These are phyloP conservation scores for Wickerhamomyces silvicola DNA, from an alignment of 805 yeast genomes.

Conservation along the genomic window DNA sequence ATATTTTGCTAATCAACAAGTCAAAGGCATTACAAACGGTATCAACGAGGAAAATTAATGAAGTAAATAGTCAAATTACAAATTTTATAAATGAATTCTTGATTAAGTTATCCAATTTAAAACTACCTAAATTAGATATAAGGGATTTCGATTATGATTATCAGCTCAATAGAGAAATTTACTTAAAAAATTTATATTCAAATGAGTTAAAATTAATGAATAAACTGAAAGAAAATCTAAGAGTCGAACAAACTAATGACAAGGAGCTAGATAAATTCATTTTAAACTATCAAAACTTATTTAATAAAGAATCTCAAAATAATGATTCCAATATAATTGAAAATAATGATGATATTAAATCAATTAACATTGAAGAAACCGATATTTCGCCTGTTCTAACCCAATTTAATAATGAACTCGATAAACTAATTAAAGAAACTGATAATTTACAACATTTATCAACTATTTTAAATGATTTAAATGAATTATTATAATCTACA, in stretches of 20 bases:
- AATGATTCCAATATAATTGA: no score
- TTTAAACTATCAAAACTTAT: conserved; percentile 8
- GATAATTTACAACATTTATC: no score
- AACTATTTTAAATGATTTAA: no score
- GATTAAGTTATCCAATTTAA: conserved; percentile 5
- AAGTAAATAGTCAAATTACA: conserved; percentile 4
- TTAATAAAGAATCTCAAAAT: conserved; percentile 9
- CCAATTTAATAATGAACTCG: no score
- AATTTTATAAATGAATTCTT: conserved; percentile 9
- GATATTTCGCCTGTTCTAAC: no score
- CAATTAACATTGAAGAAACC: no score
- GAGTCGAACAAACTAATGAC: conserved; percentile 7
- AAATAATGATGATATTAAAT: no score
- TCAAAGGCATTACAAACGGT: conserved; percentile 9
- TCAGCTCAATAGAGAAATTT: conserved; percentile 13
- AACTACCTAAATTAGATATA: conserved; percentile 11
- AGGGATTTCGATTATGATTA: conserved; percentile 17
- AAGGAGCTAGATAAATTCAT: conserved; percentile 8
- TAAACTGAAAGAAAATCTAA: conserved; percentile 7
- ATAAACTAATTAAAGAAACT: no score
- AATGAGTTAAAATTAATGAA: conserved; percentile 16
- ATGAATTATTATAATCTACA: no score
- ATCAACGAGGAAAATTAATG: conserved; percentile 3
- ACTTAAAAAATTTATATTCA: conserved; percentile 10
- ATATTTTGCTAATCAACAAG: conserved; percentile 13